phyloP scores from a whole-genome alignment of 1,284 basidiomycete species.

The Melampsora americana region DNA sequence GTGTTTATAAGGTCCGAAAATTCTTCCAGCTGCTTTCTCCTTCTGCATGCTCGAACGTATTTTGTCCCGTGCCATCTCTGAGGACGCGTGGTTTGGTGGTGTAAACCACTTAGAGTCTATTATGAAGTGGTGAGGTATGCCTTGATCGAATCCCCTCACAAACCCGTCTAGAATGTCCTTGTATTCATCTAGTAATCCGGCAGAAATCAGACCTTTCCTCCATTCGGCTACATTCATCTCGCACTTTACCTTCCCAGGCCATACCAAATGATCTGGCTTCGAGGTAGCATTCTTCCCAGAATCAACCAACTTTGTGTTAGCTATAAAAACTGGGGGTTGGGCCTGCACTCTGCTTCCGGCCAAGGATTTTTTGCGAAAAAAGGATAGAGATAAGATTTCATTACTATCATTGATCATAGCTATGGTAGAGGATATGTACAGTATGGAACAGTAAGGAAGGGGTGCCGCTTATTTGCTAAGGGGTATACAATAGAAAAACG shows the following conservation, averaged over 20 bases:
- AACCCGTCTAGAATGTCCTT: not conserved
- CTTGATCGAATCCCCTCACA: not conserved
- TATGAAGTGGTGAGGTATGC: not conserved
- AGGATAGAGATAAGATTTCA: too few species aligned
- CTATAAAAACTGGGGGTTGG: too few species aligned
- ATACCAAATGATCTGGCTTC: not conserved
- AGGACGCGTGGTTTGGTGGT: too few species aligned
- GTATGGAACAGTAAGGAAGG: not conserved
- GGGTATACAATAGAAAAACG: too few species aligned
- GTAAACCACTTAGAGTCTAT: not conserved
- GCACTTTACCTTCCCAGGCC: not conserved
- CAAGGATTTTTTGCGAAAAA: too few species aligned
- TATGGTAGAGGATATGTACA: too few species aligned
- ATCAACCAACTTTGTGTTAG: not conserved
- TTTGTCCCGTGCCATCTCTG: too few species aligned
- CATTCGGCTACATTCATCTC: slow-evolving; percentile 8
- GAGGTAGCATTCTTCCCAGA: not conserved
- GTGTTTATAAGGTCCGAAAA: slow-evolving; percentile 6
- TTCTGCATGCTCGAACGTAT: too few species aligned
- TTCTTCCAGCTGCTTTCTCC: not conserved
- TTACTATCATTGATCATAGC: too few species aligned
- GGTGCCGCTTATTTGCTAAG: not conserved
- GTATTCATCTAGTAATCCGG: not conserved
- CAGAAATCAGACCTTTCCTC: not conserved
- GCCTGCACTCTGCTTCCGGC: too few species aligned